Evolutionary conservation across 164 flowering plant species (phyloP).

Genomic region (Umbellularia californica): DNA sequence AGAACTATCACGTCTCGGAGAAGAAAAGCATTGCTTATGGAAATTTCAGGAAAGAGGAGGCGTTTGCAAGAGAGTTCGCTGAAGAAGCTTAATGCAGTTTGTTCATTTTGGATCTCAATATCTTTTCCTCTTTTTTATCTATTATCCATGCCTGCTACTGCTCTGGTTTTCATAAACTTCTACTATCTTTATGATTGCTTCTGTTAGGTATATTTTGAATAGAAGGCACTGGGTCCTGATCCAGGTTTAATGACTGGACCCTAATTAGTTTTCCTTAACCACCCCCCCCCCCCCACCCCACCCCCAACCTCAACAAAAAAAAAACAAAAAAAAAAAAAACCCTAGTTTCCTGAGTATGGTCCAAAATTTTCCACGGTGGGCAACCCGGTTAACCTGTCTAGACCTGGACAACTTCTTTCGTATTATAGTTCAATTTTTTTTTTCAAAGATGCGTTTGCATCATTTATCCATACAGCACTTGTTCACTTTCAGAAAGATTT

Average conservation of each 20-base stretch:
- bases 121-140: not conserved
- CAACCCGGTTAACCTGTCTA: not conserved
- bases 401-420: not conserved
- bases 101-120: constrained; percentile 6
- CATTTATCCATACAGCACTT: too few relatives aligned
- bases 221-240: not conserved
- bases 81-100: constrained; percentile 84
- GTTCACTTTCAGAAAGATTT: too few relatives aligned
- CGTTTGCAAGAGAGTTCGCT: constrained; percentile 63
- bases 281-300: too few relatives aligned
- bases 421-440: too few relatives aligned
- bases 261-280: not conserved
- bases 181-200: not conserved
- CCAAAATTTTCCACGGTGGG: not conserved
- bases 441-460: too few relatives aligned
- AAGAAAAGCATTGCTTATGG: constrained; percentile 64
- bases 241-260: not conserved
- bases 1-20: constrained; percentile 50
- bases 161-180: not conserved
- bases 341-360: not conserved
- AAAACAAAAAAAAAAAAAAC: too few relatives aligned
- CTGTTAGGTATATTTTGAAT: not conserved
- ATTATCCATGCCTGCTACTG: not conserved
- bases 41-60: constrained; percentile 66
- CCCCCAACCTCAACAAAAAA: too few relatives aligned